Conservation (phyloP, 2,329 filamentous ascomycete genomes). For the Cladophialophora immunda region DNA sequence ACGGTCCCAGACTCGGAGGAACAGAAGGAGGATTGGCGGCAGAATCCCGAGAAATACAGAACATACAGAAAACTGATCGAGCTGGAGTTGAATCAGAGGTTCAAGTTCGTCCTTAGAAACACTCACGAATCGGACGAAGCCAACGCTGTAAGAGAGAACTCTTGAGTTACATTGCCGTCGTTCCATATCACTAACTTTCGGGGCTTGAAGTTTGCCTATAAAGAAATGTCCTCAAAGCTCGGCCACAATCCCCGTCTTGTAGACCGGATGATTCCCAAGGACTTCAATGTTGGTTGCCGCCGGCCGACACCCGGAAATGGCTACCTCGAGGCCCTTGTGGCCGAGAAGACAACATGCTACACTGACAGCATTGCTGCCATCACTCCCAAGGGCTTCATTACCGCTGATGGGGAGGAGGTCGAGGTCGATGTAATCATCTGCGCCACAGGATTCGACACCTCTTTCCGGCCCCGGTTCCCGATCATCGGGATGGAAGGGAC, state of each 20-base stretch:
- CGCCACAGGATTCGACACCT: no score
- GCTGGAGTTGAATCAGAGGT: constrained; percentile 18
- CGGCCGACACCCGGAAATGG: constrained; percentile 37
- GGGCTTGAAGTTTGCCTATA: constrained; percentile 8
- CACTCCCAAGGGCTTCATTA: no score
- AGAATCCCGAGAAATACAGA: constrained; percentile 43
- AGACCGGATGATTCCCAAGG: no score
- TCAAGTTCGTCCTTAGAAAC: constrained; percentile 8
- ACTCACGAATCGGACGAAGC: constrained; percentile 14
- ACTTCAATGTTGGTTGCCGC: constrained; percentile 39
- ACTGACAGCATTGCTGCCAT: no score
- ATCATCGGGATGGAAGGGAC: no score
- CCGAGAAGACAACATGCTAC: constrained; percentile 20
- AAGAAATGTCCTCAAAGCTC: constrained; percentile 10
- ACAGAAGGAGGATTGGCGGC: constrained; percentile 41
- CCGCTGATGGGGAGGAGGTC: no score
- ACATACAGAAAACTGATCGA: constrained; percentile 46
- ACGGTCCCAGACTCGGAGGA: constrained; percentile 38
- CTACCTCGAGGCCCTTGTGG: constrained; percentile 21
- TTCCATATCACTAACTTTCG: neutral
- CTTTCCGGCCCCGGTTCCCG: no score
- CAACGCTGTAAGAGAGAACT: no score
- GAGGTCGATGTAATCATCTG: no score
- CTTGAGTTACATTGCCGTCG: constrained; percentile 4
- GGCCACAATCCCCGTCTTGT: no score